Base-by-base conservation (phyloP, 2,329 filamentous ascomycete species). In the Rhynchosporium secalis region DNA sequence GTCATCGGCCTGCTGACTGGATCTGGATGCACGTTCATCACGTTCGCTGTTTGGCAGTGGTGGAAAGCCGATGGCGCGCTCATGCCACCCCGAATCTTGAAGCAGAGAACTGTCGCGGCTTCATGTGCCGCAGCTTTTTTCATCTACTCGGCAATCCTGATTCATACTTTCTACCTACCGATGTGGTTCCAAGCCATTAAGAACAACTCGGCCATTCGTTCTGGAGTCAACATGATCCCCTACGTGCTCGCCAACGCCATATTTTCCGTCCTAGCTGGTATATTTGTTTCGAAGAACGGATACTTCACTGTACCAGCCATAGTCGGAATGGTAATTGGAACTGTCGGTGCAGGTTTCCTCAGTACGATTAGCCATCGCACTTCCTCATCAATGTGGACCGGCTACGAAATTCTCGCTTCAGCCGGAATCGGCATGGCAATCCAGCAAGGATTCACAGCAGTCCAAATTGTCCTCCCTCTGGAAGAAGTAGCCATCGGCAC, bases 381-480 rank as follows among this genome's bases (percentile, higher is more conserved):
- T 80, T 68, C 74, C 1, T 72, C 74, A 0, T 76, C 71, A 10
- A 75, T 75, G 43, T 83, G 80, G 80, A 79, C 83, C 47, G 81
- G 80, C 8, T 84, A 80, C 55, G 47, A 69, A 29, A 64, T 73
- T 3, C 31, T 74, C 10, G 63, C 65, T 4, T 65, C 63, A 1
- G 62, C 66, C 1, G 72, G 72, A 9, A 69, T 72, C 15, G 72
- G 72, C 10, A 67, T 72, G 49, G 70, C 66, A 8, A 70, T 71
- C 5, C 71, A 74, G 43, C 69, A 71, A 66, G 68, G 66, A 3
- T 69, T 70, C 41, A 67, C 65, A 6, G 72, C 72, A 15, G 67
- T 71, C 0, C 72, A 74, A 55, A 69, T 67, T 6, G 70, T 72
- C 3, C 65, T 75, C n/a, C 68, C 67, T 2, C 62, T 72, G 1